A percentile compares a stretch with the other conserved stretches of the same genome.
These are phyloP conservation scores for Posidonia oceanica DNA, from an alignment of 116 monocot genomes.

Conservation along the genomic window DNA sequence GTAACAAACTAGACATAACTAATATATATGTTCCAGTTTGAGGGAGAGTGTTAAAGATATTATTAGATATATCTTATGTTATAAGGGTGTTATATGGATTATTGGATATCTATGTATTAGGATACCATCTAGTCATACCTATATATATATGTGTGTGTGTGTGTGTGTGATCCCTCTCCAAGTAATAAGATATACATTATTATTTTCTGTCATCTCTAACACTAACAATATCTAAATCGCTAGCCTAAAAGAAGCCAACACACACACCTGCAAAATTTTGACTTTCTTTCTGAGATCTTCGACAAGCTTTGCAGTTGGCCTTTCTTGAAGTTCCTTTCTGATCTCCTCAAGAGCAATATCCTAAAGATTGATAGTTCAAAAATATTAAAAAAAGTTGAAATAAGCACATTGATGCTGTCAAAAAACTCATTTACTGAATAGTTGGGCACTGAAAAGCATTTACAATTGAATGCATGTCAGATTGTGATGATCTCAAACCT, in stretches of 20 bases:
- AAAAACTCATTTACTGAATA: not conserved
- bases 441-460: not conserved
- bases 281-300: constrained; percentile 93
- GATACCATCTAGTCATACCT: too few relatives aligned
- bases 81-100: too few relatives aligned
- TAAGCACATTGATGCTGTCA: not conserved
- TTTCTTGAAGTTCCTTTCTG: constrained; percentile 85
- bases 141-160: too few relatives aligned
- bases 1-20: too few relatives aligned
- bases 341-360: constrained; percentile 51
- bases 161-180: too few relatives aligned
- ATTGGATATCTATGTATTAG: too few relatives aligned
- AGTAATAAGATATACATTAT: too few relatives aligned
- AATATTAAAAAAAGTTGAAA: constrained; percentile 1
- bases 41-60: too few relatives aligned
- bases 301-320: constrained; percentile 75
- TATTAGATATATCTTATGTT: too few relatives aligned
- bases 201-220: too few relatives aligned
- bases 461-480: not conserved
- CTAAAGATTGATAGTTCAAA: constrained; percentile 18
- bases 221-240: not conserved
- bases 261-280: constrained; percentile 80
- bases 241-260: not conserved
- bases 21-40: too few relatives aligned
- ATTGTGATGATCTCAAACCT: not conserved